Conservation (phyloP, 129 eudicot genomes). For the Solidago caesia region DNA sequence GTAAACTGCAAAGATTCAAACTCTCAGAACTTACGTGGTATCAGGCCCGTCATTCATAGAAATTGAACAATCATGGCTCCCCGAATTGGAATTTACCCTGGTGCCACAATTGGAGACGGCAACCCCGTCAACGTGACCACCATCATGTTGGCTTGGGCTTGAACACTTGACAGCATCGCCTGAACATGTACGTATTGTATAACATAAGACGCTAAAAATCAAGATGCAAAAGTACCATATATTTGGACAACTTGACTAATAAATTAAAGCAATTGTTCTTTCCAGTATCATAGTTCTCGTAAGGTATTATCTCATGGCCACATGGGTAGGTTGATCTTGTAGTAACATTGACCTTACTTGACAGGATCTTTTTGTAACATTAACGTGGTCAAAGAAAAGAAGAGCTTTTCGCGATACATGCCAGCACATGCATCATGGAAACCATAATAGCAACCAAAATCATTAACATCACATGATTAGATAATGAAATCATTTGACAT, state of each 20-base stretch:
- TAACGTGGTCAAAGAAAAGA: too few species aligned
- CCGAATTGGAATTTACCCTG: slow-evolving; percentile 27
- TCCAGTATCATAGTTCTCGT: background rate
- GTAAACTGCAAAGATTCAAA: background rate
- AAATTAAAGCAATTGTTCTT: background rate
- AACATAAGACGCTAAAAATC: slow-evolving; percentile 6
- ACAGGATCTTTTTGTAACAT: background rate
- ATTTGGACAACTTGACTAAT: background rate
- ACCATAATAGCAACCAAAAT: too few species aligned
- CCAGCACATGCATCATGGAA: too few species aligned
- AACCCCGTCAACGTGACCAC: slow-evolving; percentile 35
- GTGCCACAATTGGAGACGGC: slow-evolving; percentile 36
- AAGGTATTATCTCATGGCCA: background rate
- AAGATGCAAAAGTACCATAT: background rate
- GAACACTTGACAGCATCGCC: slow-evolving; percentile 35
- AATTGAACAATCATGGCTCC: slow-evolving; percentile 26
- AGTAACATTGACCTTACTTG: background rate
- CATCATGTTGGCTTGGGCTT: slow-evolving; percentile 29
- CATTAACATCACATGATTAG: too few species aligned
- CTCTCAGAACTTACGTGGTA: slow-evolving; percentile 41
- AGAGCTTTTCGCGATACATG: too few species aligned
- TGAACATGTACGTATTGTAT: slow-evolving; percentile 26
- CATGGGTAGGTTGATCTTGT: background rate
- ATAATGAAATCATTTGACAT: too few species aligned
- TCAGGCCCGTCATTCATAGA: slow-evolving; percentile 32